phyloP scores from a whole-genome alignment of 148 eudicot species.

The Drosera capensis region DNA sequence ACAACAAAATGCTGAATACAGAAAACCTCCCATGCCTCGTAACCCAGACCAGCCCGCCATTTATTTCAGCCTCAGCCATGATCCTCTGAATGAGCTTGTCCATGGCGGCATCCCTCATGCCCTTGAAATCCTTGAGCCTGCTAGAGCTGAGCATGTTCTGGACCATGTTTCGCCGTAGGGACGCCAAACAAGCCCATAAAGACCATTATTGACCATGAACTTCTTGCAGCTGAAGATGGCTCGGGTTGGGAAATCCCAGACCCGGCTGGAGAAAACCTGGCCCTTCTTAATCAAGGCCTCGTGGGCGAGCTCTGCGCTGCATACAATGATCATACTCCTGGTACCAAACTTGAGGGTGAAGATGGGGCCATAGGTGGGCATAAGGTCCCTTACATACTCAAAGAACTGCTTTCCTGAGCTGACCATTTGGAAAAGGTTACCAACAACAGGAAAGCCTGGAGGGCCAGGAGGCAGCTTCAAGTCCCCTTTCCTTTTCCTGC shows the following conservation, averaged over 20 bases:
- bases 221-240: conserved; percentile 62
- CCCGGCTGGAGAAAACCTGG: conserved; percentile 58
- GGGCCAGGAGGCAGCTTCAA: conserved; percentile 68
- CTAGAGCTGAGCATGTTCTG: conserved; percentile 58
- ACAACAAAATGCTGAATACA: conserved; percentile 52
- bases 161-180: conserved; percentile 71
- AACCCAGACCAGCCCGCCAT: conserved; percentile 48
- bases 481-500: conserved; percentile 8
- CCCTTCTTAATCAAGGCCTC: conserved; percentile 67
- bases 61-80: conserved; percentile 35
- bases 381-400: conserved; percentile 41
- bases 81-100: conserved; percentile 41
- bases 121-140: conserved; percentile 30
- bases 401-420: conserved; percentile 72
- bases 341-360: conserved; percentile 79
- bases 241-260: conserved; percentile 70
- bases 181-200: conserved; percentile 84
- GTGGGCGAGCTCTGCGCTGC: conserved; percentile 38
- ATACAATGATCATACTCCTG: conserved; percentile 54
- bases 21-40: conserved; percentile 59
- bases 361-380: conserved; percentile 62
- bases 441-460: conserved; percentile 80
- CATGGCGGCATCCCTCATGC: conserved; percentile 38
- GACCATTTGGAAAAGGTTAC: conserved; percentile 82
- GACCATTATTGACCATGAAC: conserved; percentile 73